Conservation (phyloP, 345 rosid genomes). For the Passiflora organensis region DNA sequence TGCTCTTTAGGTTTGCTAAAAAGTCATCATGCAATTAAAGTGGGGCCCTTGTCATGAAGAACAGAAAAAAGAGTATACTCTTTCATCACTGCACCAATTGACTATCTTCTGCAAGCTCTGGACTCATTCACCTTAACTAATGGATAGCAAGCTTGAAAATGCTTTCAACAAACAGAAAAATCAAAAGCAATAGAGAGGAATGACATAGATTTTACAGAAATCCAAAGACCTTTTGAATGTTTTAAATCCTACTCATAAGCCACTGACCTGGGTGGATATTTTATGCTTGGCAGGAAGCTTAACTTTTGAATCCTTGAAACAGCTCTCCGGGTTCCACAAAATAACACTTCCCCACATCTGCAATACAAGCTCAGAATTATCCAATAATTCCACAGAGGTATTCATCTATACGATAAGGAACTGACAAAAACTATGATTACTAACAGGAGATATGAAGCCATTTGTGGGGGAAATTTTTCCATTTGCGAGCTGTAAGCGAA, state of each 20-base stretch:
- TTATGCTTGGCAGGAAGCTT: slow-evolving; percentile 34
- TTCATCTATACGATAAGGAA: slow-evolving; percentile 7
- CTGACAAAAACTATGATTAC: slow-evolving; percentile 20
- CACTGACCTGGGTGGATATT: slow-evolving; percentile 53
- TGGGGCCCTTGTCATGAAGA: too few relatives aligned
- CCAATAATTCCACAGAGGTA: neutral
- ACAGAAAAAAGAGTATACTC: too few relatives aligned
- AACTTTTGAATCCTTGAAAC: slow-evolving; percentile 42
- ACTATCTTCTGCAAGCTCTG: too few relatives aligned
- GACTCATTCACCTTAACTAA: too few relatives aligned
- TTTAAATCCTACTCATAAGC: neutral
- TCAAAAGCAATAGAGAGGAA: too few relatives aligned
- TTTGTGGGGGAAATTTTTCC: slow-evolving; percentile 85
- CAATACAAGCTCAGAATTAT: slow-evolving; percentile 13
- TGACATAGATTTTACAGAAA: too few relatives aligned
- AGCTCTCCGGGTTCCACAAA: slow-evolving; percentile 70
- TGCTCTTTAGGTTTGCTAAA: too few relatives aligned
- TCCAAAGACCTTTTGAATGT: too few relatives aligned
- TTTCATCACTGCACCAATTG: too few relatives aligned
- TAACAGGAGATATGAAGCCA: slow-evolving; percentile 93
- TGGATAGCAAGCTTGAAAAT: neutral
- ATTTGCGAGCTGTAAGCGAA: slow-evolving; percentile 69
- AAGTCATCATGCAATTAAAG: too few relatives aligned
- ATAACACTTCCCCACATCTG: slow-evolving; percentile 98
- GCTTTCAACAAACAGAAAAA: neutral